Evolutionary conservation across 352 stramenopile genomes (phyloP).

Genomic region (Porosira glacialis): DNA sequence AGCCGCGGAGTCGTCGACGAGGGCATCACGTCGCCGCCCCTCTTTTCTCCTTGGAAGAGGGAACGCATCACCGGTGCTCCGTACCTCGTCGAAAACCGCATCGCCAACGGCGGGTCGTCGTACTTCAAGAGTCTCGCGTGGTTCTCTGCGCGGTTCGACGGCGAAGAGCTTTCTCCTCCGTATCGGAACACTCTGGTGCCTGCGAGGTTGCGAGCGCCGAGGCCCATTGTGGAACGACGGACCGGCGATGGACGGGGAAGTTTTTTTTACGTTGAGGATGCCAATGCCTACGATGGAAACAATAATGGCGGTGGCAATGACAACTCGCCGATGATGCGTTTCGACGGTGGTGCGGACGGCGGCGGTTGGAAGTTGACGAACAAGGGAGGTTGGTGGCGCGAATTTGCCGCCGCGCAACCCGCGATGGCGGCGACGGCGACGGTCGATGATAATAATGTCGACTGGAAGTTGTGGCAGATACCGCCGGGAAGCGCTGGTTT

Average conservation of each 20-base stretch:
- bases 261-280: constrained; percentile 41
- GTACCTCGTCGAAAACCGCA: constrained; percentile 62
- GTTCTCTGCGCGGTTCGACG: constrained; percentile 51
- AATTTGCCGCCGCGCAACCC: constrained; percentile 13
- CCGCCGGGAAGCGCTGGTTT: constrained; percentile 17
- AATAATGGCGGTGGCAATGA: too few relatives aligned
- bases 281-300: constrained; percentile 24
- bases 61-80: constrained; percentile 55
- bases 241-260: constrained; percentile 10
- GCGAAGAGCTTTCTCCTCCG: constrained; percentile 56
- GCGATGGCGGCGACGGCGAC: constrained; percentile 3
- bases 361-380: constrained; percentile 34
- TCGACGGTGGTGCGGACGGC: not conserved
- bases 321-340: too few relatives aligned
- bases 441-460: too few relatives aligned
- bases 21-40: constrained; percentile 33
- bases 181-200: constrained; percentile 68
- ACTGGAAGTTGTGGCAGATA: constrained; percentile 53
- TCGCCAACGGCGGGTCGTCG: constrained; percentile 30
- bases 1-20: constrained; percentile 46
- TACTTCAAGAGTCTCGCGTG: constrained; percentile 52
- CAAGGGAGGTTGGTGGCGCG: constrained; percentile 23
- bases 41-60: constrained; percentile 54
- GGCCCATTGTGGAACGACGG: constrained; percentile 37
- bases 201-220: constrained; percentile 35